A percentile compares a stretch with the other conserved stretches of the same genome.
Conservation (phyloP, 306 rosid genomes). For the Trichosanthes truncata region DNA sequence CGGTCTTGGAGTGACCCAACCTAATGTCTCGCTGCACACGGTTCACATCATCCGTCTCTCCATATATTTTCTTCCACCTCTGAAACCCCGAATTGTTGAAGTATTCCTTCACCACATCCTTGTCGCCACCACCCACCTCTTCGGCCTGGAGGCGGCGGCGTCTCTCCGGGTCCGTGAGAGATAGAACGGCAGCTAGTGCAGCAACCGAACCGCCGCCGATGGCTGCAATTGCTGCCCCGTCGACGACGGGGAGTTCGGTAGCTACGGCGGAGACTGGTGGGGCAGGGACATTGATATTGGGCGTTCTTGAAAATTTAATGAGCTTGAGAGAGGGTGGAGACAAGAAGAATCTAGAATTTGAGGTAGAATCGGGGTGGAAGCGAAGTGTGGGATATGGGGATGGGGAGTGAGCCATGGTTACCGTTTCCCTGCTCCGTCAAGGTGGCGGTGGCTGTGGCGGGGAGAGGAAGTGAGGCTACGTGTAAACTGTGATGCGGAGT, state of each 20-base stretch:
- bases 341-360: conserved; percentile 15
- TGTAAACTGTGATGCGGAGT: not conserved
- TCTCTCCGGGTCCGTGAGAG: conserved; percentile 71
- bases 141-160: conserved; percentile 71
- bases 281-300: conserved; percentile 4
- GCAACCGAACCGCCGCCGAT: conserved; percentile 71
- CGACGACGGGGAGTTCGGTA: conserved; percentile 40
- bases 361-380: conserved; percentile 14
- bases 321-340: conserved; percentile 20
- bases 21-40: conserved; percentile 72
- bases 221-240: conserved; percentile 59
- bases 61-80: conserved; percentile 92
- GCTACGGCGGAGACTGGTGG: conserved; percentile 51
- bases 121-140: conserved; percentile 91
- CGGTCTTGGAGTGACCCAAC: conserved; percentile 79
- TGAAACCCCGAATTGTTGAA: conserved; percentile 87
- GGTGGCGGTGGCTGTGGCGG: not conserved
- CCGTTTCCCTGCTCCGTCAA: not conserved
- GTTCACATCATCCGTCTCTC: conserved; percentile 87
- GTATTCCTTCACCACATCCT: conserved; percentile 87
- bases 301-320: conserved; percentile 7
- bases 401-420: conserved; percentile 41
- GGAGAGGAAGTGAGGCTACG: not conserved
- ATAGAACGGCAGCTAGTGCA: conserved; percentile 54
- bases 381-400: conserved; percentile 22